Conservation (phyloP, 345 rosid genomes). For the Pistacia vera region DNA sequence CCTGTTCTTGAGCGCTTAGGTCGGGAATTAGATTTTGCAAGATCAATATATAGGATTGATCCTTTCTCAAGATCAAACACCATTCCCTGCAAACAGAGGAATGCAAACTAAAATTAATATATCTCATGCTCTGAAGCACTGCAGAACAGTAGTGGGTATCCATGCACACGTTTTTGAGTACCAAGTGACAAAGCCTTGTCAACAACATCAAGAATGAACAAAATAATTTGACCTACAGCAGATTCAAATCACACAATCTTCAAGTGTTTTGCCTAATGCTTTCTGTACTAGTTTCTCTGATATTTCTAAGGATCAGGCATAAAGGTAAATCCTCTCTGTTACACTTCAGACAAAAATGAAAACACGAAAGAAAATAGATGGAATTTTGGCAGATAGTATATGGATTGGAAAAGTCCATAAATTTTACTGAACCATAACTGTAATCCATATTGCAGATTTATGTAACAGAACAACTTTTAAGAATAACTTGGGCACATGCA, state of each 20-base stretch:
- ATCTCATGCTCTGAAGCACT: not conserved
- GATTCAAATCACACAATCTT: not conserved
- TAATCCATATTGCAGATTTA: too few species aligned
- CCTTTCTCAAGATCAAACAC: slow-evolving; percentile 91
- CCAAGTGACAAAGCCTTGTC: not conserved
- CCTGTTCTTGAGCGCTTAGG: slow-evolving; percentile 85
- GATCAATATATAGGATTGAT: slow-evolving; percentile 74
- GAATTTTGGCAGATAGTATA: too few species aligned
- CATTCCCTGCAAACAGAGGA: slow-evolving; percentile 62
- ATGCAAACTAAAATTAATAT: not conserved
- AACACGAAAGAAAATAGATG: too few species aligned
- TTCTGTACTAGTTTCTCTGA: not conserved
- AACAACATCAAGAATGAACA: slow-evolving; percentile 1
- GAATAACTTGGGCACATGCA: not conserved
- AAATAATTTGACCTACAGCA: not conserved
- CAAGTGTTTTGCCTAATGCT: not conserved
- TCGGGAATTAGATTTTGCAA: slow-evolving; percentile 89
- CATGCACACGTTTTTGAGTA: not conserved
- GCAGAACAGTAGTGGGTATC: not conserved
- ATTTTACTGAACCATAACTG: too few species aligned
- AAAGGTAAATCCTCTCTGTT: too few species aligned
- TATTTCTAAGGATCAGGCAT: too few species aligned
- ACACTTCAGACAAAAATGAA: not conserved
- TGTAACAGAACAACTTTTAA: too few species aligned
- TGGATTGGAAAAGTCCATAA: too few species aligned